These are phyloP conservation scores for Didymella exigua DNA, from an alignment of 2,329 filamentous ascomycete species.

Conservation along the genomic window DNA sequence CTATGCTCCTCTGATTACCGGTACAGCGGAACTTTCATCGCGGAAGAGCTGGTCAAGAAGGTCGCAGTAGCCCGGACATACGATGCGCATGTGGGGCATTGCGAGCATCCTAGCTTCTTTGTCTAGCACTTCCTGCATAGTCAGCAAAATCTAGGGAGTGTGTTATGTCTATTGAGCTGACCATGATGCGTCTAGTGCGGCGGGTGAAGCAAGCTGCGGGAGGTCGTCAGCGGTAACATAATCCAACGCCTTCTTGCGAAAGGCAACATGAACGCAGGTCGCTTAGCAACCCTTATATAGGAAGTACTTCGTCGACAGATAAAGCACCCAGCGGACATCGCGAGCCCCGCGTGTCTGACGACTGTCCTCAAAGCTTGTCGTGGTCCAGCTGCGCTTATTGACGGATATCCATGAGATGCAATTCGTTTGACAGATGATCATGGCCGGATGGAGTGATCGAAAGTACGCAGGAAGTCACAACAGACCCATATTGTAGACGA, in stretches of 20 bases:
- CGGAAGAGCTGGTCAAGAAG: constrained; percentile 21
- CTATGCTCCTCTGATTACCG: constrained; percentile 16
- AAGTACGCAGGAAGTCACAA: neutral
- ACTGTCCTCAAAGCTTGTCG: constrained; percentile 13
- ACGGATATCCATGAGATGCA: neutral
- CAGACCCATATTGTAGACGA: neutral
- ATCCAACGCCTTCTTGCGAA: neutral
- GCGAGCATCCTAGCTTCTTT: constrained; percentile 15
- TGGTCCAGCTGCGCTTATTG: constrained; percentile 15
- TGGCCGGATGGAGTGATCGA: neutral
- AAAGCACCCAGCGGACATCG: neutral
- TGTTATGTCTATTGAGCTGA: neutral
- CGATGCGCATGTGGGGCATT: constrained; percentile 21
- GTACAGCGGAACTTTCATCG: constrained; percentile 20
- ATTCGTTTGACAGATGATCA: neutral
- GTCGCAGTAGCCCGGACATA: constrained; percentile 25
- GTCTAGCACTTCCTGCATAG: constrained; percentile 15
- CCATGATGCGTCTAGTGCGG: constrained; percentile 23
- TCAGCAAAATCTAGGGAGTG: no score
- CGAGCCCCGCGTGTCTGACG: neutral
- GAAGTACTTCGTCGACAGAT: neutral
- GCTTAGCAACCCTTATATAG: constrained; percentile 7
- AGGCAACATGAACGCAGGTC: neutral
- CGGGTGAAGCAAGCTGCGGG: constrained; percentile 21
- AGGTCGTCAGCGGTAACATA: constrained; percentile 21